Evolutionary conservation across 2,329 filamentous ascomycete genomes (phyloP), one percentile per base, ranked within the genome.

Genomic region (Colletotrichum sp.): DNA sequence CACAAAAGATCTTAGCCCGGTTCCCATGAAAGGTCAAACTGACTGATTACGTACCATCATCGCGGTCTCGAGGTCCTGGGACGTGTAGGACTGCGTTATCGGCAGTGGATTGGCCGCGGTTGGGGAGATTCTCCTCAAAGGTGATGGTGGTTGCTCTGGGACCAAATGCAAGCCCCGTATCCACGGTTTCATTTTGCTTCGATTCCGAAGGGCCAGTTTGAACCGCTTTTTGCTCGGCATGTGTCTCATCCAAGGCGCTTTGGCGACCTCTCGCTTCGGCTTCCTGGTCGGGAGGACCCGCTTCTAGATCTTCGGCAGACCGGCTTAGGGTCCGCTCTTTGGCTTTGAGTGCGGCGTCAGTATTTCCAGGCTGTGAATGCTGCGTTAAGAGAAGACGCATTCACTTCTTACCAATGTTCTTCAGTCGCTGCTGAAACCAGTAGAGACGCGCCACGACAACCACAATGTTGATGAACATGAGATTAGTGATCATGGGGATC

Each of bases 371-470:
- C n/a, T 21, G n/a, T 3, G 21, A 49, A 49, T 49, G 44, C 18
- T 49, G 44, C 44, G 9, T 21, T 21, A 10, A 21, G 44, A 49
- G 39, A 49, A 21, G n/a, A 21, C 10, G 44, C 18, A 21, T 49
- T 21, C 44, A 49, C 1, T 49, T 12, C 60, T 39, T n/a, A 84
- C 83, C 86, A 7, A 85, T 79, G 49, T 83, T 79, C 72, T 85
- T 86, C 6, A 90, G 80, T 18, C 84, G 84, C 69, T 86, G 87
- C 59, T 86, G 82, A 78, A 90, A 90, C 87, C 88, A 90, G 64
- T 83, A 80, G 5, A 90, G 78, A 0, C 89, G 84, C 1, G 88
- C 85, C 15, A 87, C 78, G 5, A 90, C 87, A 7, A 90, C 87
- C 9, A 88, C 68, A 5, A 87, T 86, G 78, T 90, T 90, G 79